A percentile compares a stretch with the other conserved stretches of the same genome.
Evolutionary conservation across 345 rosid genomes (phyloP).

Genomic region (Lagerstroemia speciosa): DNA sequence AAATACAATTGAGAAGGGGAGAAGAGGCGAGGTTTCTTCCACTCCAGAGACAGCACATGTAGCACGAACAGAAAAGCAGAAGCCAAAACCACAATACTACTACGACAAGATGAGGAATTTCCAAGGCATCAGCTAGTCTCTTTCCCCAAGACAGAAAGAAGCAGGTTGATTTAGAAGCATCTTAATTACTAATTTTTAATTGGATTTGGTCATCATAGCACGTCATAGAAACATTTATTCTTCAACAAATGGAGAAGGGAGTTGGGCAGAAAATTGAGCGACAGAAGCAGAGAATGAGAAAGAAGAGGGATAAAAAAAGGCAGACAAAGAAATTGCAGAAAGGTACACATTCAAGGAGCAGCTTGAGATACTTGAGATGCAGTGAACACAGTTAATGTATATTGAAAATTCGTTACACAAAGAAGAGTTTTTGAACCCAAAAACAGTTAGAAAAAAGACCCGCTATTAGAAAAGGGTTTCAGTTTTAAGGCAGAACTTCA

Average conservation of each 20-base stretch:
- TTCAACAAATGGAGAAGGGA: neutral
- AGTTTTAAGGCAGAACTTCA: too few relatives aligned
- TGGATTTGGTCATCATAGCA: neutral
- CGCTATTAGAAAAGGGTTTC: too few relatives aligned
- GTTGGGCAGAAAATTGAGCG: neutral
- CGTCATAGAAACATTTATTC: neutral
- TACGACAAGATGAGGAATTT: neutral
- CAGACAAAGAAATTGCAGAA: neutral
- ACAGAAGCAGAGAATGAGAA: neutral
- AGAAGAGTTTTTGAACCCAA: too few relatives aligned
- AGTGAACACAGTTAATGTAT: too few relatives aligned
- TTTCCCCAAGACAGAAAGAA: neutral
- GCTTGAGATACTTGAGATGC: too few relatives aligned
- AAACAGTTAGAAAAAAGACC: too few relatives aligned
- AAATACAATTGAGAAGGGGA: too few relatives aligned
- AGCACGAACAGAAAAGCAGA: neutral
- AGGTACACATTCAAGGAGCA: neutral
- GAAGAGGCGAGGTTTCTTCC: too few relatives aligned
- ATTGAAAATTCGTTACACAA: too few relatives aligned
- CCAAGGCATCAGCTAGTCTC: neutral
- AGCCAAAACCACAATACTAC: neutral
- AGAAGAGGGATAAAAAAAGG: neutral
- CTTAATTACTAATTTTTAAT: neutral
- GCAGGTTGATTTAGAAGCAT: neutral
- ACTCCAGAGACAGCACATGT: too few relatives aligned